Percentiles rank a stretch among this genome's conserved stretches.
Evolutionary conservation across 2,329 filamentous ascomycete species (phyloP).

Genomic region (Botryotinia convoluta): DNA sequence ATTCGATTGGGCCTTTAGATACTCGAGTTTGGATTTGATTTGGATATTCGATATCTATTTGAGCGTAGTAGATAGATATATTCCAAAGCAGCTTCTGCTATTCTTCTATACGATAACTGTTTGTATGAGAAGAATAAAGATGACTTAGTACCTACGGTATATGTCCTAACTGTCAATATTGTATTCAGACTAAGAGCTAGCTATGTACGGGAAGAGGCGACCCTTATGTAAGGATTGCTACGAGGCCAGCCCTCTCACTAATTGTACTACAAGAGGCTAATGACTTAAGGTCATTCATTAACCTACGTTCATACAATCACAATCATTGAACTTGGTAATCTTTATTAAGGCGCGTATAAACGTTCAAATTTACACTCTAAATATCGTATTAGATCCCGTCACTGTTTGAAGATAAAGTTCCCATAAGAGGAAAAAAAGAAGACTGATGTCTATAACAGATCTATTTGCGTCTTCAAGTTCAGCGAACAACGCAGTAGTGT

Average conservation of each 20-base stretch:
- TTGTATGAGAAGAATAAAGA: neutral
- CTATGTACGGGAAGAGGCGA: too few species aligned
- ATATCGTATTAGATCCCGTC: neutral
- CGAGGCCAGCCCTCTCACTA: neutral
- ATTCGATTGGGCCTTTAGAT: neutral
- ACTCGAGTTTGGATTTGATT: neutral
- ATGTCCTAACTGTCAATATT: neutral
- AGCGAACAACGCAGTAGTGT: neutral
- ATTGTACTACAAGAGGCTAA: neutral
- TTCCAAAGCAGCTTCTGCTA: neutral
- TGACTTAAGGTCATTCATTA: neutral
- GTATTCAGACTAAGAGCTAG: neutral
- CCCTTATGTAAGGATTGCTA: neutral
- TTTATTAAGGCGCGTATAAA: neutral
- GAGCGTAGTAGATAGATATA: too few species aligned
- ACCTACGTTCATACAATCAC: neutral
- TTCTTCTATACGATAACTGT: neutral
- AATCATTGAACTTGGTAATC: fast-evolving
- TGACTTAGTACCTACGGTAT: neutral
- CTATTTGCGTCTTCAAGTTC: neutral
- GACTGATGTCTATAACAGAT: neutral
- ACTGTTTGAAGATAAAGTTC: neutral
- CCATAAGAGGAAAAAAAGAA: neutral
- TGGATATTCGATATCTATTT: neutral
- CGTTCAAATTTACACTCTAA: neutral